These are phyloP conservation scores for Fagus sylvatica DNA, from an alignment of 306 rosid genomes.

Conservation along the genomic window DNA sequence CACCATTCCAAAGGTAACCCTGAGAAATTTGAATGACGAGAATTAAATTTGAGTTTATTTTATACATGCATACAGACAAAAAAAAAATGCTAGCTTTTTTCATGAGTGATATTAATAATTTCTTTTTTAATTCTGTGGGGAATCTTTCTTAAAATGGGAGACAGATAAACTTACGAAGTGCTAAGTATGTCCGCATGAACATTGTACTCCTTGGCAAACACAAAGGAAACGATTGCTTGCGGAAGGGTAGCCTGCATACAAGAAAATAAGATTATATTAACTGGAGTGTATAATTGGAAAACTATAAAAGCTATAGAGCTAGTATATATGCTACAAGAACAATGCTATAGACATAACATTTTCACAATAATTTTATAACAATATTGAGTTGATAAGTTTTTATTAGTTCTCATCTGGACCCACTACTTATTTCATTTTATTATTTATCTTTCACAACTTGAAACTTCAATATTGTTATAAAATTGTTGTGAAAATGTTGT, in stretches of 20 bases:
- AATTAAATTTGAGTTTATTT: background rate
- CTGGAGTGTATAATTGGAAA: too few relatives aligned
- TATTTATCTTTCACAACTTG: too few relatives aligned
- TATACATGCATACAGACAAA: too few relatives aligned
- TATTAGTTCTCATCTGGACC: too few relatives aligned
- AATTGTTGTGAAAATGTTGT: too few relatives aligned
- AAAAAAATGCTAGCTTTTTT: too few relatives aligned
- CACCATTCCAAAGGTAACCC: constrained; percentile 11
- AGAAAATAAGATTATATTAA: background rate
- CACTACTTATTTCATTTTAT: too few relatives aligned
- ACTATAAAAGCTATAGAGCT: background rate
- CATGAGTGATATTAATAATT: background rate
- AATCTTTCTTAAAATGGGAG: too few relatives aligned
- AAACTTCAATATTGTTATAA: too few relatives aligned
- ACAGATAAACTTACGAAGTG: constrained; percentile 24
- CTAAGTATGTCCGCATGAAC: constrained; percentile 27
- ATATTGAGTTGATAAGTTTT: too few relatives aligned
- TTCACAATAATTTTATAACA: too few relatives aligned
- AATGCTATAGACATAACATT: too few relatives aligned
- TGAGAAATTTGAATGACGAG: constrained; percentile 7
- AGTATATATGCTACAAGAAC: background rate
- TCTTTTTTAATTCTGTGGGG: background rate
- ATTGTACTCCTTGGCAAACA: constrained; percentile 26
- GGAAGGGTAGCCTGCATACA: constrained; percentile 33
- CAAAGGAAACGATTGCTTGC: constrained; percentile 18